A percentile compares a stretch with the other conserved stretches of the same genome.
Evolutionary conservation across 176 grass and related monocot genomes (phyloP).

Genomic region (Phragmites australis): DNA sequence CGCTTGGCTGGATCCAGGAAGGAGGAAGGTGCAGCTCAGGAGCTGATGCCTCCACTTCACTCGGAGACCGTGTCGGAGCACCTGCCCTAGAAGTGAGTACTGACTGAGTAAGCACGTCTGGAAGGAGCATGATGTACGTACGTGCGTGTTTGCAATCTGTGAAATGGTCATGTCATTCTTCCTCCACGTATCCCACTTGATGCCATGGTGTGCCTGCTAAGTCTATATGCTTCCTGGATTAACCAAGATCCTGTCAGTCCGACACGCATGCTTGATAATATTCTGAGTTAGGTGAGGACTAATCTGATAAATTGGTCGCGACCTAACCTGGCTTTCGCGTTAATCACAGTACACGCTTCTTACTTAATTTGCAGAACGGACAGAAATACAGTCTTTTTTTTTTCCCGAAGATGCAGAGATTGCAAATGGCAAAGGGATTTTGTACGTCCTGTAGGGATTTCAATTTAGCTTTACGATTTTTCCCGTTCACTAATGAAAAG

Average conservation of each 20-base stretch:
- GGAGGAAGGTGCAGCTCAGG: background rate
- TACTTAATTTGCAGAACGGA: no score
- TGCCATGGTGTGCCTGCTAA: background rate
- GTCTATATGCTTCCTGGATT: background rate
- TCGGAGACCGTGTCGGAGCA: background rate
- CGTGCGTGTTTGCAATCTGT: background rate
- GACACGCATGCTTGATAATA: background rate
- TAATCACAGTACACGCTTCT: no score
- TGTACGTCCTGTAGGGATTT: no score
- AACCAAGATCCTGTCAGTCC: background rate
- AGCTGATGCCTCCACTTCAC: slow-evolving; percentile 12
- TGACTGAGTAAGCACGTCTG: no score
- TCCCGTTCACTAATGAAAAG: no score
- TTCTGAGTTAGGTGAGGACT: background rate
- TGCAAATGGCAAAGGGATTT: no score
- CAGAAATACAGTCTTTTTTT: no score
- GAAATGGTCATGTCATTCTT: background rate
- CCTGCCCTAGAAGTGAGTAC: no score
- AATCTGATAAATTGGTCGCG: background rate
- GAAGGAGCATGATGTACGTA: no score
- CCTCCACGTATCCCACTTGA: slow-evolving; percentile 21
- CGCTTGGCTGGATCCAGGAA: slow-evolving; percentile 35
- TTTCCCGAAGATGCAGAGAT: no score
- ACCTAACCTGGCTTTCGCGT: no score
- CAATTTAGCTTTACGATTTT: no score